A percentile compares a stretch with the other conserved stretches of the same genome.
Conservation (phyloP, 192 early-diverging fungal species). For the Umbelopsis sp. region DNA sequence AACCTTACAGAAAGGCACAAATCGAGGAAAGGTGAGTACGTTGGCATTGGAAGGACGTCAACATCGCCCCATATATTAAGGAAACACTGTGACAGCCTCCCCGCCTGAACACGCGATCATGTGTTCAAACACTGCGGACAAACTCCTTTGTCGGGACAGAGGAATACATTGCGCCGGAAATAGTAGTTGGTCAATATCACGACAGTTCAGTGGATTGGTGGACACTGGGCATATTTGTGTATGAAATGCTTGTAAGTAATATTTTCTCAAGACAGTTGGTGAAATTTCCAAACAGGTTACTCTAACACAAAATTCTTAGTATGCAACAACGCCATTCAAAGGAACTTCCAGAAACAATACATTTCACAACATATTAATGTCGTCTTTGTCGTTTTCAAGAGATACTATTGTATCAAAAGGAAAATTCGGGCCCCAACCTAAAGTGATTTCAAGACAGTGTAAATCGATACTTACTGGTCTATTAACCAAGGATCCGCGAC, state of each 20-base stretch:
- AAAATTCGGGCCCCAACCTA: conserved; percentile 72
- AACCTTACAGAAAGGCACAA: background rate
- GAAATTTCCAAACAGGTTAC: conserved; percentile 42
- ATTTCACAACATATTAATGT: background rate
- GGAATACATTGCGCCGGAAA: conserved; percentile 87
- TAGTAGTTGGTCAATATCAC: conserved; percentile 85
- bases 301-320: background rate
- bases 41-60: background rate
- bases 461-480: conserved; percentile 57
- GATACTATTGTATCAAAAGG: conserved; percentile 68
- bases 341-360: background rate
- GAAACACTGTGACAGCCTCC: background rate
- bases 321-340: conserved; percentile 4
- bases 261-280: conserved; percentile 86
- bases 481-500: conserved; percentile 74
- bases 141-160: conserved; percentile 62
- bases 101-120: conserved; percentile 18
- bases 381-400: conserved; percentile 79
- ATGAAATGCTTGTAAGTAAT: conserved; percentile 87
- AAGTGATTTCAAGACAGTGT: conserved; percentile 63
- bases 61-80: background rate
- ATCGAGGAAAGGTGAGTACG: conserved; percentile 31
- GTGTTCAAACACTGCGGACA: conserved; percentile 13
- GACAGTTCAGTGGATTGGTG: conserved; percentile 92
- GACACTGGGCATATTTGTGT: conserved; percentile 86